Conservation (phyloP, 495 filamentous ascomycete genomes). For the Penicillium bovifimosum region DNA sequence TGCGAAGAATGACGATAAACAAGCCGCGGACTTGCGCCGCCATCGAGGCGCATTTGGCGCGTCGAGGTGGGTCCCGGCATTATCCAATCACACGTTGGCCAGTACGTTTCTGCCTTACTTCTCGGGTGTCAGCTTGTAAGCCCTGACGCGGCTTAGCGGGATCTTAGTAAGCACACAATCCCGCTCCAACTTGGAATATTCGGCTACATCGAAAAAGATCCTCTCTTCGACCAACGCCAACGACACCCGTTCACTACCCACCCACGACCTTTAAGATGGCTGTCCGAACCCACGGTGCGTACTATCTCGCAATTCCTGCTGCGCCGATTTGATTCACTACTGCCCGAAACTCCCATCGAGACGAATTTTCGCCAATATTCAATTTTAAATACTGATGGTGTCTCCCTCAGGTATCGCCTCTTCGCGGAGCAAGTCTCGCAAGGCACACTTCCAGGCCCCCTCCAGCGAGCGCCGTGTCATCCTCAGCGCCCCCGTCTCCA, state of each 20-base stretch:
- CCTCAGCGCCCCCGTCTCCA: slow-evolving; percentile 91
- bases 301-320: slow-evolving; percentile 1
- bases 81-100: not conserved
- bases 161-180: slow-evolving; percentile 42
- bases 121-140: slow-evolving; percentile 1
- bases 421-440: slow-evolving; percentile 94
- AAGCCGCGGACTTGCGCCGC: not conserved
- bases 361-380: slow-evolving; percentile 7
- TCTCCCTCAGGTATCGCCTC: slow-evolving; percentile 57
- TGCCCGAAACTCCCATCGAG: not conserved
- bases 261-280: slow-evolving; percentile 36
- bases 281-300: slow-evolving; percentile 39
- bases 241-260: slow-evolving; percentile 27
- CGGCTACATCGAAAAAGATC: slow-evolving; percentile 20
- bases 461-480: slow-evolving; percentile 85
- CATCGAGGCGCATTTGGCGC: not conserved
- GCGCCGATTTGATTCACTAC: slow-evolving; percentile 3
- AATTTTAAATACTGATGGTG: slow-evolving; percentile 21
- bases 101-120: not conserved
- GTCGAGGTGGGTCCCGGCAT: not conserved
- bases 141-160: slow-evolving; percentile 24
- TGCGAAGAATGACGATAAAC: not conserved
- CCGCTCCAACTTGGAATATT: slow-evolving; percentile 23
- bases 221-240: slow-evolving; percentile 36
- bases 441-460: slow-evolving; percentile 91